These are phyloP conservation scores for Aspergillus sp. DNA, from an alignment of 2,329 filamentous ascomycete genomes.

Conservation along the genomic window DNA sequence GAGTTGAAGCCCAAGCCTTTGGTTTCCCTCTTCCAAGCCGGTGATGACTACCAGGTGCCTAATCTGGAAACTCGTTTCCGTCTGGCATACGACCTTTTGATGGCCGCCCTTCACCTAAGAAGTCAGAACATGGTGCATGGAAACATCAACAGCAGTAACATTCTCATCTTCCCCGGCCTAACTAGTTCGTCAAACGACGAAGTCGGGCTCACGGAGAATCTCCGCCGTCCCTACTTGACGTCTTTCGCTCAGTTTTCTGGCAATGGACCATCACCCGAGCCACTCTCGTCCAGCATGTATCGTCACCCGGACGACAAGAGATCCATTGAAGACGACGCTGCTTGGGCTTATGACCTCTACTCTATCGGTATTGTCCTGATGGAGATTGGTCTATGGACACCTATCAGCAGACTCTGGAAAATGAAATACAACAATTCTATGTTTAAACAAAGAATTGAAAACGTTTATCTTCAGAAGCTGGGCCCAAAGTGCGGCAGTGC, in stretches of 20 bases:
- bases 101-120: constrained; percentile 54
- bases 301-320: constrained; percentile 51
- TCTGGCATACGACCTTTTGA: constrained; percentile 55
- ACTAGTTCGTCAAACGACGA: constrained; percentile 30
- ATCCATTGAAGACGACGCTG: constrained; percentile 31
- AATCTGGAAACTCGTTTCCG: constrained; percentile 59
- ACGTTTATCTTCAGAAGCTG: constrained; percentile 58
- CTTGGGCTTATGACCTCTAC: constrained; percentile 53
- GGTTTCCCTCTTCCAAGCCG: constrained; percentile 38
- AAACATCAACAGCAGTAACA: constrained; percentile 61
- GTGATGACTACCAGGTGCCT: constrained; percentile 43
- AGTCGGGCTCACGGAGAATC: constrained; percentile 34
- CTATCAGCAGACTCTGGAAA: constrained; percentile 60
- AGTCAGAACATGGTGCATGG: constrained; percentile 55
- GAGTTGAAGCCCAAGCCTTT: constrained; percentile 37
- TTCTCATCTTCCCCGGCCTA: constrained; percentile 51
- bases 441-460: constrained; percentile 61
- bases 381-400: constrained; percentile 61
- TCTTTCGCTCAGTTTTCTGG: constrained; percentile 56
- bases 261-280: constrained; percentile 43
- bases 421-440: constrained; percentile 58
- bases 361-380: constrained; percentile 58
- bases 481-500: constrained; percentile 60
- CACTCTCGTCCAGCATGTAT: constrained; percentile 53
- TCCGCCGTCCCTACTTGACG: constrained; percentile 54